Evolutionary conservation across 2,329 filamentous ascomycete species (phyloP), one percentile per base, ranked within the genome.

Genomic region (Diplodia intermedia): DNA sequence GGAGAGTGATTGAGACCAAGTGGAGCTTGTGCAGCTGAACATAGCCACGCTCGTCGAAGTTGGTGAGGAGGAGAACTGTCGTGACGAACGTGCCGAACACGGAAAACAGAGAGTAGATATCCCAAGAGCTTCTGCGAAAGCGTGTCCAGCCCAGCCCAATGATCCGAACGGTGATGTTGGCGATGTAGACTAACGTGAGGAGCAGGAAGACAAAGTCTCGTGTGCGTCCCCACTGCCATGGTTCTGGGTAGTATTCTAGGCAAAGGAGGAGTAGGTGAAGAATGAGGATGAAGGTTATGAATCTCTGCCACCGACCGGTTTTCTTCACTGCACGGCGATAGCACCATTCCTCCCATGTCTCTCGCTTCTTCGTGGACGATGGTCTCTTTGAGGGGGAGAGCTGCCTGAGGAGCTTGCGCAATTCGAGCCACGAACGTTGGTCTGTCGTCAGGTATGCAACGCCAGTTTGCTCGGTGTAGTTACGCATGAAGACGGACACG

Each of bases 401-500:
- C 77, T 98, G 95, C 63, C 92, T 88, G 49, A 99, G 83, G 29
- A 97, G 84, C 80, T 99, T 99, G 68, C 95, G 88, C 72, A 99
- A 81, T 78, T 99, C 95, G 15, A 99, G 86, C 95, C 95, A 99
- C 0, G 94, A 97, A 73, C 95, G 90, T 78, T 99, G 95, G 74
- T 99, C 95, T 0, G 94, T 91, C 0, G 95, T 99, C 73, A 99
- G 83, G 77, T 94, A 99, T 2, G 95, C 95, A 53, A 99, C 95
- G 1, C 95, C 95, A 0, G 95, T 99, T 80, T 98, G 94, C 80
- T 99, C 95, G 0, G 95, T 99, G 80, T 99, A 99, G 78, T 97
- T 99, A 70, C 95, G 92, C 95, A 99, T 99, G 79, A 99, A 99
- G 70, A 99, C 95, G 68, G 95, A 98, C 57, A 99, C 96, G 79